Evolutionary conservation across 1,139 yeast genomes (phyloP).

Genomic region (Candida sp.): DNA sequence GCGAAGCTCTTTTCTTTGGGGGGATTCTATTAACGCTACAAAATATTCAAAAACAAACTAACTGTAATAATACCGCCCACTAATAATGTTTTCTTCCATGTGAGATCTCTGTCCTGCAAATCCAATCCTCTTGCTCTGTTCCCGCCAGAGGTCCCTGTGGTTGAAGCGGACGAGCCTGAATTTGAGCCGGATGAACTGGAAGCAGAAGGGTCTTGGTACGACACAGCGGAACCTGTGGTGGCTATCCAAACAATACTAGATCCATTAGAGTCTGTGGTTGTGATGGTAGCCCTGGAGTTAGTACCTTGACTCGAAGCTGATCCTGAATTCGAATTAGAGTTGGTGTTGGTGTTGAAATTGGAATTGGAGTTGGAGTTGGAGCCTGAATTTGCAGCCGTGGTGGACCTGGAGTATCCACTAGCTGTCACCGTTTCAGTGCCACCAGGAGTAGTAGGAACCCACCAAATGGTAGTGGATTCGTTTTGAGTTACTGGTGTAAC

Average conservation of each 20-base stretch:
- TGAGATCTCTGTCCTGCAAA: slow-evolving; percentile 14
- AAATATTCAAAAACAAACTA: slow-evolving; percentile 20
- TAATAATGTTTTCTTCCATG: slow-evolving; percentile 22
- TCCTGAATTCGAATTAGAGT: neutral
- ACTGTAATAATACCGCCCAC: slow-evolving; percentile 22
- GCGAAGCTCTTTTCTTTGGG: neutral
- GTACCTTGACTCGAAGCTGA: neutral
- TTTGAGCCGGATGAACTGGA: neutral
- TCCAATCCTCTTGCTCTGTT: slow-evolving; percentile 9
- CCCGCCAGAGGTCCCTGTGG: slow-evolving; percentile 13
- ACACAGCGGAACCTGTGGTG: slow-evolving; percentile 5
- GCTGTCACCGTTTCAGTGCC: slow-evolving; percentile 13
- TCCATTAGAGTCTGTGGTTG: neutral
- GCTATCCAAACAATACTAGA: slow-evolving; percentile 37
- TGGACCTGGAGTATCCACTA: neutral
- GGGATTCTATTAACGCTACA: slow-evolving; percentile 12
- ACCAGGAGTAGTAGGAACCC: slow-evolving; percentile 17
- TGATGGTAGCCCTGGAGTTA: neutral
- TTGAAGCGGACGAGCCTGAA: neutral
- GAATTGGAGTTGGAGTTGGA: neutral
- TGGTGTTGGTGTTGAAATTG: neutral
- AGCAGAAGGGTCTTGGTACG: neutral
- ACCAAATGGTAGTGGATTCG: slow-evolving; percentile 11
- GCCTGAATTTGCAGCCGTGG: neutral
- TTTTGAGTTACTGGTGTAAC: slow-evolving; percentile 5